Percentiles rank a stretch among this genome's conserved stretches.
These are phyloP conservation scores for Fusarium globosum DNA, from an alignment of 2,329 filamentous ascomycete genomes.

Conservation along the genomic window DNA sequence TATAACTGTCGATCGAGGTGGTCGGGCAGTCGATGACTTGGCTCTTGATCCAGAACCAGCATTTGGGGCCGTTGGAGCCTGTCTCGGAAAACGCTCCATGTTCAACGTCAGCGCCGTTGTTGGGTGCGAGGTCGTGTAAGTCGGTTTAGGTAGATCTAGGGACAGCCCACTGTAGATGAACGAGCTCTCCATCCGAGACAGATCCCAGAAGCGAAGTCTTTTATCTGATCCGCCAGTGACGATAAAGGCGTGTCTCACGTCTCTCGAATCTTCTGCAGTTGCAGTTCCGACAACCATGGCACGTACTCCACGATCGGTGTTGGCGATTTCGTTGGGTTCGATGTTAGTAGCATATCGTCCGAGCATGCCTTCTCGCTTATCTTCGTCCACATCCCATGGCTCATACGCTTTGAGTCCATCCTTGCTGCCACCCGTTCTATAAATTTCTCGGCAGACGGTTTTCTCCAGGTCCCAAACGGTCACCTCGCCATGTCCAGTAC, in stretches of 20 bases:
- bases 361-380: conserved; percentile 87
- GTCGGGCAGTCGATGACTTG: conserved; percentile 52
- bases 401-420: conserved; percentile 76
- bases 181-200: conserved; percentile 80
- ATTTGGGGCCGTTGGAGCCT: conserved; percentile 47
- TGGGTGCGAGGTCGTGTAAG: conserved; percentile 74
- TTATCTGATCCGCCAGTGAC: conserved; percentile 90
- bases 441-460: conserved; percentile 87
- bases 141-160: conserved; percentile 76
- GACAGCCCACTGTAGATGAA: conserved; percentile 82
- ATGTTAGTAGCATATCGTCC: conserved; percentile 83
- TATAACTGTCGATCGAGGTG: conserved; percentile 84
- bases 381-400: conserved; percentile 89
- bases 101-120: conserved; percentile 73
- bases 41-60: conserved; percentile 48
- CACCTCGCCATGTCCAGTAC: conserved; percentile 87
- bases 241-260: conserved; percentile 83
- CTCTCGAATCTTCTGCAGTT: conserved; percentile 74
- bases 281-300: conserved; percentile 80
- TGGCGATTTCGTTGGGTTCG: conserved; percentile 67
- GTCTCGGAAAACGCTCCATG: conserved; percentile 68
- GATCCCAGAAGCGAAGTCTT: conserved; percentile 94
- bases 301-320: conserved; percentile 74
- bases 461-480: conserved; percentile 97
- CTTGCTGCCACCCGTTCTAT: conserved; percentile 74